phyloP scores from a whole-genome alignment of 305 asterid genomes.

The Fraxinus greggii region DNA sequence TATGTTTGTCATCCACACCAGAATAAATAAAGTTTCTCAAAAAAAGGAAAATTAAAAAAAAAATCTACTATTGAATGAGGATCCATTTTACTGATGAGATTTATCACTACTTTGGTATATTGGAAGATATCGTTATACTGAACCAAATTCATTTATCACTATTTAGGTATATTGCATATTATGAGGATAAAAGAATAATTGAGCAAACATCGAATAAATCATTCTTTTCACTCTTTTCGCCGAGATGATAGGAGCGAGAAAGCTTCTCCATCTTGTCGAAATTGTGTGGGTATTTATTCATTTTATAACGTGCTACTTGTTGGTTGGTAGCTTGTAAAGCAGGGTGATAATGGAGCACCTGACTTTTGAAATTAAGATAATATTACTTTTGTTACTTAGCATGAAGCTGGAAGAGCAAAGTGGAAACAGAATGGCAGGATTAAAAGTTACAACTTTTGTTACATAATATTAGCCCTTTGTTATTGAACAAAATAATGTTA shows the following conservation, averaged over 20 bases:
- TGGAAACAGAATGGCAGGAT: not conserved
- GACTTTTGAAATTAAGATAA: not conserved
- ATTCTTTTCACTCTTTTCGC: not conserved
- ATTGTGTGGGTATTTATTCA: not conserved
- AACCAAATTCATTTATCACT: no score
- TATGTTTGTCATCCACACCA: not conserved
- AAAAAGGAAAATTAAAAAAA: no score
- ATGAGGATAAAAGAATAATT: not conserved
- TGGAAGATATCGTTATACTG: not conserved
- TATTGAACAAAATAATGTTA: not conserved
- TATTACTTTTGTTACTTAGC: not conserved
- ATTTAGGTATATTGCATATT: not conserved
- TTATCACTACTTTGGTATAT: not conserved
- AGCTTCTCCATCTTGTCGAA: not conserved
- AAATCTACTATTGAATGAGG: not conserved
- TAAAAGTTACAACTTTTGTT: not conserved
- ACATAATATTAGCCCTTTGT: not conserved
- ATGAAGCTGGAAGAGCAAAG: not conserved
- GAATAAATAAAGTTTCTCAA: no score
- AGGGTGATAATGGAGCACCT: not conserved
- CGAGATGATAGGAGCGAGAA: not conserved
- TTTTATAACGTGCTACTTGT: not conserved
- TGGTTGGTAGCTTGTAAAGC: not conserved
- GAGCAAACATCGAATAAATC: not conserved
- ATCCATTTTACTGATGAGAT: not conserved